Evolutionary conservation across 1,139 yeast species (phyloP), one percentile per base, ranked within the genome.

Genomic region (Insectozyma bohioensis): DNA sequence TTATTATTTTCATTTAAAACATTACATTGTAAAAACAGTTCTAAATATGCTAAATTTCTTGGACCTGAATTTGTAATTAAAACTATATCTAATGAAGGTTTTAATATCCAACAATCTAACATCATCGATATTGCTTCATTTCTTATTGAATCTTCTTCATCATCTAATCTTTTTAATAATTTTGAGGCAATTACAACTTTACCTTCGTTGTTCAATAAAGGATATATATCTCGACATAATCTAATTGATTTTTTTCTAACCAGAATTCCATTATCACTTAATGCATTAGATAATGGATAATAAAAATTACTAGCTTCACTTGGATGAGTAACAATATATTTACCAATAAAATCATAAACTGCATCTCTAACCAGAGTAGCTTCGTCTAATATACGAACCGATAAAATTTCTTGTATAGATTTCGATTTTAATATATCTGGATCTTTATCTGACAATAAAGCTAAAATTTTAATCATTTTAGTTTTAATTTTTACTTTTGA

Each of bases 361-460:
- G 95, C 85, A 49, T 83, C 90, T 40, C 88, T 68, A 0, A 86
- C 92, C 34, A 80, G 70, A 0, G 95, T 77, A 1, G 90, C 83
- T 1, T 67, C 50, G 43, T 85, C 92, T 5, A 51, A 56, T 23
- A 86, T 57, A 31, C 80, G 59, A 7, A 56, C 61, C 1, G 78
- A 63, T 4, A 86, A 61, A 0, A 83, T 67, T 6, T 60, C 61
- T 42, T 72, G 79, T 4, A 85, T 71, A 15, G 61, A 58, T 1
- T 76, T 68, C 1, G 73, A 58, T 1, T 67, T 52, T 26, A 85
- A 54, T 20, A 85, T 55, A 0, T 58, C 46, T 1, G 78, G 67
- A 34, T 82, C 82, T 20, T 63, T 64, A n/a, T 67, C 67, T 6
- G 82, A 67, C 5, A 67, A 42, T 1, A 43, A 32, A 1, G 70